A percentile compares a stretch with the other conserved stretches of the same genome.
phyloP scores from a whole-genome alignment of 129 eudicot species.

The Dittrichia graveolens region DNA sequence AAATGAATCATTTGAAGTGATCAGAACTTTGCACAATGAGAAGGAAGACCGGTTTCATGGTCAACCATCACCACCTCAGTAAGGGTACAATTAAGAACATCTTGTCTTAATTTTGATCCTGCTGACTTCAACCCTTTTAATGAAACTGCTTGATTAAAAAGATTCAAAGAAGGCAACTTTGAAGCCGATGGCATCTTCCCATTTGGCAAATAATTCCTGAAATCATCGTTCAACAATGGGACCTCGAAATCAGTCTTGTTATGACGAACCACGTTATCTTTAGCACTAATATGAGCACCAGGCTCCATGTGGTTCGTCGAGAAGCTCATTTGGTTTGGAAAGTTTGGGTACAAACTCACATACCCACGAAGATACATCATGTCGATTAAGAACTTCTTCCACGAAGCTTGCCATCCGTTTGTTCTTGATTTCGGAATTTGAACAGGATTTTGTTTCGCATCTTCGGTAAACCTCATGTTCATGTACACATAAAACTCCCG shows the following conservation, averaged over 20 bases:
- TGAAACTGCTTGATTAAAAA: constrained; percentile 81
- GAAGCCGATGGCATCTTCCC: constrained; percentile 93
- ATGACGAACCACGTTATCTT: constrained; percentile 77
- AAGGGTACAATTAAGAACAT: constrained; percentile 69
- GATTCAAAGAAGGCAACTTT: constrained; percentile 75
- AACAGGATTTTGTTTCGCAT: constrained; percentile 85
- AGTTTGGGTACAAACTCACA: constrained; percentile 83
- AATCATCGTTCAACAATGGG: constrained; percentile 80
- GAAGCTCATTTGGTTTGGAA: constrained; percentile 89
- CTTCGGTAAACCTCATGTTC: constrained; percentile 94
- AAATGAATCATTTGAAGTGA: constrained; percentile 22
- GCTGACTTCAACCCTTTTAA: constrained; percentile 92
- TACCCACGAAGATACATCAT: constrained; percentile 98
- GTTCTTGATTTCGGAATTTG: constrained; percentile 93
- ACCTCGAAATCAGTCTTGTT: constrained; percentile 93
- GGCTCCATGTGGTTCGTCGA: constrained; percentile 99
- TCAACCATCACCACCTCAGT: constrained; percentile 65
- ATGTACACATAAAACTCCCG: constrained; percentile 93
- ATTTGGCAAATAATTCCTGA: constrained; percentile 64
- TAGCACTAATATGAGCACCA: constrained; percentile 89
- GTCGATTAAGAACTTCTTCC: constrained; percentile 95
- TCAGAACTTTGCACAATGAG: constrained; percentile 70
- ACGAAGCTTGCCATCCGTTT: constrained; percentile 97
- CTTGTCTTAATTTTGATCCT: constrained; percentile 86
- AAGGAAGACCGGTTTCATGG: constrained; percentile 83